A percentile compares a stretch with the other conserved stretches of the same genome.
Conservation (phyloP, 1,284 basidiomycete species). For the Tremellales sp. region DNA sequence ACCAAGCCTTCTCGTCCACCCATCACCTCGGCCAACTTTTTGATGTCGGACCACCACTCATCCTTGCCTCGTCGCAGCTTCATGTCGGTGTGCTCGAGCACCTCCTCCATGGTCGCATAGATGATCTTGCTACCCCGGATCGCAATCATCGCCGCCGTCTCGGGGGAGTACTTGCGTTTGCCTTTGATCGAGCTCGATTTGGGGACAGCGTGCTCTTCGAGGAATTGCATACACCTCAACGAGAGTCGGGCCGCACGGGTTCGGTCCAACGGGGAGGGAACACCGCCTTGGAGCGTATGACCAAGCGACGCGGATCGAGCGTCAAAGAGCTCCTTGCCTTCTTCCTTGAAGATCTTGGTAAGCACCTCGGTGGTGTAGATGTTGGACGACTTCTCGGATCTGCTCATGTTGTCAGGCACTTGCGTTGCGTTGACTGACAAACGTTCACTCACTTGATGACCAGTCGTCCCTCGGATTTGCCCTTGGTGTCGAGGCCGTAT, state of each 20-base stretch:
- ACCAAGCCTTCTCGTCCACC: conserved; percentile 44
- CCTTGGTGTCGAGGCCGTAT: conserved; percentile 80
- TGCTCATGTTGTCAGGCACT: conserved; percentile 39
- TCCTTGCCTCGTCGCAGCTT: conserved; percentile 76
- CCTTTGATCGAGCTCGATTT: conserved; percentile 29
- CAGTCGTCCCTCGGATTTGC: conserved; percentile 86
- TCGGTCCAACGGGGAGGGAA: conserved; percentile 90
- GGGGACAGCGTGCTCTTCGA: conserved; percentile 70
- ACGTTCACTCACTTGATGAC: conserved; percentile 67
- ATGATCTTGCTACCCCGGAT: conserved; percentile 75
- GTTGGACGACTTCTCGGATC: conserved; percentile 78
- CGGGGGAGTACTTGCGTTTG: conserved; percentile 24
- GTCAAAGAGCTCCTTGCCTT: conserved; percentile 88
- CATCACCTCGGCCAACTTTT: conserved; percentile 67
- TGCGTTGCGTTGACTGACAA: no score
- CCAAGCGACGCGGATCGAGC: conserved; percentile 89
- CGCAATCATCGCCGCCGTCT: conserved; percentile 81
- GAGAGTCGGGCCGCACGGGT: conserved; percentile 85
- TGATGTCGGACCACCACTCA: conserved; percentile 75
- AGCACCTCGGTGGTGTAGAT: conserved; percentile 92
- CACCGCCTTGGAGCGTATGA: conserved; percentile 92
- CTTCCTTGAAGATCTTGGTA: conserved; percentile 90
- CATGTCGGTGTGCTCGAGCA: conserved; percentile 84
- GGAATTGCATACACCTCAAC: conserved; percentile 88
- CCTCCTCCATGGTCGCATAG: conserved; percentile 79